These are phyloP conservation scores for Seminavis robusta DNA, from an alignment of 108 stramenopile genomes.

Conservation along the genomic window DNA sequence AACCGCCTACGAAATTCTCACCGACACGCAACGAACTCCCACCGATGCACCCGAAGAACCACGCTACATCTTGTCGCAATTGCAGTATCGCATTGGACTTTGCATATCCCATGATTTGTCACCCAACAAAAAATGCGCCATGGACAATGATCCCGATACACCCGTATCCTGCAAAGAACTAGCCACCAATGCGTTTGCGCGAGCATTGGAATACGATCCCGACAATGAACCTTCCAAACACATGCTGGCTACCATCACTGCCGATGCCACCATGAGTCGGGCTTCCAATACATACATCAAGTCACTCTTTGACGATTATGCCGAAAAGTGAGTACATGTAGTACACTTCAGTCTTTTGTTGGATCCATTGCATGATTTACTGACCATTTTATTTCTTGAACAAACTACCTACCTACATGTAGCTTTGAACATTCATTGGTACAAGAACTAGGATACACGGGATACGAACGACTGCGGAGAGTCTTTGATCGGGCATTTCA, in stretches of 20 bases:
- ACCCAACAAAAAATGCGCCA: slow-evolving; percentile 32
- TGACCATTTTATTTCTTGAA: too few species aligned
- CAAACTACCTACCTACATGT: neutral
- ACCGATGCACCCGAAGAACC: slow-evolving; percentile 65
- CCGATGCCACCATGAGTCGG: slow-evolving; percentile 78
- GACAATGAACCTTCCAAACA: slow-evolving; percentile 61
- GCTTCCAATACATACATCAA: slow-evolving; percentile 59
- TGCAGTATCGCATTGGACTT: slow-evolving; percentile 71
- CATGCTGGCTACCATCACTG: slow-evolving; percentile 67
- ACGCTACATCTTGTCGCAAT: slow-evolving; percentile 48
- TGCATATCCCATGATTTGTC: slow-evolving; percentile 39
- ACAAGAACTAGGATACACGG: slow-evolving; percentile 63
- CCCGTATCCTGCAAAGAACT: slow-evolving; percentile 52
- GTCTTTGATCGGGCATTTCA: slow-evolving; percentile 54
- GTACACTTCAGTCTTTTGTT: neutral
- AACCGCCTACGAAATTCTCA: slow-evolving; percentile 61
- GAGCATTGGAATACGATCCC: slow-evolving; percentile 46
- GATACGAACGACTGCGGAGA: slow-evolving; percentile 55
- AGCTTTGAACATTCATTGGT: slow-evolving; percentile 78
- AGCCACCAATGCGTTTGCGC: slow-evolving; percentile 53
- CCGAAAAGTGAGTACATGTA: slow-evolving; percentile 54
- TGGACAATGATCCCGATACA: slow-evolving; percentile 28
- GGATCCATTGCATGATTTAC: neutral
- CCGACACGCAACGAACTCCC: slow-evolving; percentile 25
- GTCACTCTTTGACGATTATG: slow-evolving; percentile 69